Evolutionary conservation across 2,329 filamentous ascomycete genomes (phyloP).

Genomic region (Cladosporium sp.): DNA sequence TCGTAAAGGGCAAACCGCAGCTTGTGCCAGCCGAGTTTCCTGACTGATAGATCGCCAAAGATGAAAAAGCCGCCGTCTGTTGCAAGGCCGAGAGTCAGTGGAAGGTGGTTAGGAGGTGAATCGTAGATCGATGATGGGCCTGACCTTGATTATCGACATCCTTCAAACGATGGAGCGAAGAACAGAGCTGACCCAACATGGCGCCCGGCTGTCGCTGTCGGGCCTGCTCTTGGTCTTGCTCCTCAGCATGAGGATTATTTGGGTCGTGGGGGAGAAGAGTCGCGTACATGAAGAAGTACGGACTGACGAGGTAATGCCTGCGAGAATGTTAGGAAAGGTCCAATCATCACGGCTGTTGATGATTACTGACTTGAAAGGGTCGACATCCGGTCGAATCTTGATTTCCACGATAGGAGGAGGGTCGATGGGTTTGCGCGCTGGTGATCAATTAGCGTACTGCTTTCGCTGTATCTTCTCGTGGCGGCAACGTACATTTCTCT

Average conservation of each 20-base stretch:
- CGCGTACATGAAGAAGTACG: conserved; percentile 59
- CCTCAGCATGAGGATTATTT: conserved; percentile 16
- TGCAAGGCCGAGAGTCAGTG: conserved; percentile 4
- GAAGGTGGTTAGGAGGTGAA: not conserved
- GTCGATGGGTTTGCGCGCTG: conserved; percentile 81
- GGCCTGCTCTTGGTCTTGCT: conserved; percentile 14
- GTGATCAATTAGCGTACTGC: conserved; percentile 8
- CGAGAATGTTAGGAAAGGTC: not conserved
- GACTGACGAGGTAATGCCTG: conserved; percentile 59
- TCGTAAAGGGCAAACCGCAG: conserved; percentile 76
- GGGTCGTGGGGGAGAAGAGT: conserved; percentile 40
- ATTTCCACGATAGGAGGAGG: conserved; percentile 81
- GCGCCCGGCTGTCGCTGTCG: conserved; percentile 5
- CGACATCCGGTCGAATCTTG: conserved; percentile 48
- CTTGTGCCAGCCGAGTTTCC: conserved; percentile 65
- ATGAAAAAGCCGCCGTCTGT: conserved; percentile 79
- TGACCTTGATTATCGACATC: conserved; percentile 63
- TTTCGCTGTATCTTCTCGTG: not conserved
- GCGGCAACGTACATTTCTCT: conserved; percentile 58
- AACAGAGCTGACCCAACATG: conserved; percentile 63
- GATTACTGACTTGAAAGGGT: conserved; percentile 12
- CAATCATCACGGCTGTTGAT: not conserved
- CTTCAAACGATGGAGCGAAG: conserved; percentile 76
- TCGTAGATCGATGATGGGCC: conserved; percentile 9
- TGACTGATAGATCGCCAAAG: conserved; percentile 82